phyloP scores from a whole-genome alignment of 2,329 filamentous ascomycete genomes.

The Byssochlamys sp. region DNA sequence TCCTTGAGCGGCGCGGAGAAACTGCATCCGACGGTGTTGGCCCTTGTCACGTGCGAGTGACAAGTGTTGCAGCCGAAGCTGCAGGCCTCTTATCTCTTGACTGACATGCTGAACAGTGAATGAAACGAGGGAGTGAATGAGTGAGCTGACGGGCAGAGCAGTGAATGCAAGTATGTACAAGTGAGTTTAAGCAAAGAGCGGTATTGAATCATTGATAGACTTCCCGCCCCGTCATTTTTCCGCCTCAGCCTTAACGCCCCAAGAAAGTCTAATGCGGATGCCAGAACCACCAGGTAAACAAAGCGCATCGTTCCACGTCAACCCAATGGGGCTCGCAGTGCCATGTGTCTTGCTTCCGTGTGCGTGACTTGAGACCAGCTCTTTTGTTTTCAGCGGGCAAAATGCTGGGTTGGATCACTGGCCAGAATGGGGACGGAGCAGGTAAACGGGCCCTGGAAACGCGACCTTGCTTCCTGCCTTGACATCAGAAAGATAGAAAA shows the following conservation, averaged over 20 bases:
- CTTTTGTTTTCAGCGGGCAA: slow-evolving; percentile 8
- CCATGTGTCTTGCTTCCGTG: slow-evolving; percentile 9
- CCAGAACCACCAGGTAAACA: slow-evolving; percentile 20
- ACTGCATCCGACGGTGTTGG: slow-evolving; percentile 13
- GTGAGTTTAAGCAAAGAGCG: slow-evolving; percentile 4
- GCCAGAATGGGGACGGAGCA: slow-evolving; percentile 19
- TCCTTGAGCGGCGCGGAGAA: slow-evolving; percentile 18
- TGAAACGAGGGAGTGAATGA: slow-evolving; percentile 2
- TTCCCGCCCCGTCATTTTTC: slow-evolving; percentile 12
- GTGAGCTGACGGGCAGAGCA: slow-evolving; percentile 1
- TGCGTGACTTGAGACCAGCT: slow-evolving; percentile 7
- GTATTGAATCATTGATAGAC: slow-evolving; percentile 12
- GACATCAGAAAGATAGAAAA: neutral
- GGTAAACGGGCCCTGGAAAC: slow-evolving; percentile 5
- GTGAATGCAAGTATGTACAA: neutral
- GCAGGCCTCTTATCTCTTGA: slow-evolving; percentile 30
- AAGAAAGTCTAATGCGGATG: neutral
- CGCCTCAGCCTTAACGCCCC: slow-evolving; percentile 11
- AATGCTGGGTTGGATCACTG: slow-evolving; percentile 28
- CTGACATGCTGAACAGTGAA: slow-evolving; percentile 17
- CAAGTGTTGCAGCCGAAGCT: slow-evolving; percentile 35
- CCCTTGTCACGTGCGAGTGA: slow-evolving; percentile 22
- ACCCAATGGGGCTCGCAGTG: slow-evolving; percentile 12
- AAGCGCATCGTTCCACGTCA: slow-evolving; percentile 22
- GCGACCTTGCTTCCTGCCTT: slow-evolving; percentile 1